Percentiles rank a stretch among this genome's conserved stretches.
phyloP scores from a whole-genome alignment of 306 rosid genomes.

The Cucumis hystrix region DNA sequence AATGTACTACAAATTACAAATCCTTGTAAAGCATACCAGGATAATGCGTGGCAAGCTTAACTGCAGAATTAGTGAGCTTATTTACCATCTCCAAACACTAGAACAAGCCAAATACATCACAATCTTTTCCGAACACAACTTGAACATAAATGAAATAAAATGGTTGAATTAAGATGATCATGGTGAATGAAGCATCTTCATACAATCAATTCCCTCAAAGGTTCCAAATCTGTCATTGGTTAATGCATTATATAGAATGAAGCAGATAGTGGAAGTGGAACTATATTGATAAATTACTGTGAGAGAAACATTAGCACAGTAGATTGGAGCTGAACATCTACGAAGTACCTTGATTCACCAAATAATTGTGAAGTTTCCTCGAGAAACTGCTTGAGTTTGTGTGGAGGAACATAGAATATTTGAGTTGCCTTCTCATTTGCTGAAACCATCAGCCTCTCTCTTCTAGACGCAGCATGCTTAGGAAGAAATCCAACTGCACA shows the following conservation, averaged over 20 bases:
- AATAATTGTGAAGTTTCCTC: conserved; percentile 57
- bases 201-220: background rate
- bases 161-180: background rate
- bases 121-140: background rate
- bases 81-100: background rate
- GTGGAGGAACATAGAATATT: conserved; percentile 89
- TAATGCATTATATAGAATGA: background rate
- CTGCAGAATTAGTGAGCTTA: background rate
- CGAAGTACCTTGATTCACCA: conserved; percentile 57
- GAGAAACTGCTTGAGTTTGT: conserved; percentile 69
- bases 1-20: background rate
- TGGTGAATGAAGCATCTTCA: background rate
- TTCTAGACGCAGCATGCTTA: conserved; percentile 61
- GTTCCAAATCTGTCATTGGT: background rate
- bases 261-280: background rate
- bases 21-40: background rate
- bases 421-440: conserved; percentile 66
- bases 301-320: background rate
- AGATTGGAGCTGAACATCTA: background rate
- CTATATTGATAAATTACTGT: background rate
- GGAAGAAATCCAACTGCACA: conserved; percentile 79
- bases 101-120: background rate
- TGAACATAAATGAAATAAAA: background rate
- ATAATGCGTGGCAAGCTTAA: background rate
- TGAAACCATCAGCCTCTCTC: conserved; percentile 57